Base-by-base conservation (phyloP, 768 basidiomycete genomes). In the Leccinum rimulosum region DNA sequence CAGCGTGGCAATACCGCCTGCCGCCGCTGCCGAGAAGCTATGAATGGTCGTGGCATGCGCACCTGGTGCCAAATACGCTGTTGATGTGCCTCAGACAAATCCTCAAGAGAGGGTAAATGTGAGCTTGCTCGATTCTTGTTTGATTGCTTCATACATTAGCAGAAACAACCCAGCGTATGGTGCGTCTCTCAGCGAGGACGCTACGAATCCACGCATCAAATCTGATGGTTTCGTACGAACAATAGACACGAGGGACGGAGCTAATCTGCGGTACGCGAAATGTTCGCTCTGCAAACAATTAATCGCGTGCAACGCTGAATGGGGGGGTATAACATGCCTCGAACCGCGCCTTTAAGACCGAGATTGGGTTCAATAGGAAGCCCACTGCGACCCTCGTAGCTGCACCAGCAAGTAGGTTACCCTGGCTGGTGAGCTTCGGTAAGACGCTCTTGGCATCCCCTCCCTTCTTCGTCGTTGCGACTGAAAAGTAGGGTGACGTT, bases 141-240 rank as follows among this genome's bases (percentile, higher is more conserved):
- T 98, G 61, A 92, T 83, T 49, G 84, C 84, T 73, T 98, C 95
- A 68, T 98, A 98, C 59, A 88, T 84, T 3, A 93, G 83, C 36
- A 96, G 79, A 66, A 95, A 98, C 6, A 97, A 73, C 3, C 95
- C 95, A 1, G 95, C 93, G 66, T 95, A 94, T 1, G 95, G 95
- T 12, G 94, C 95, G 71, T 98, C 95, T 50, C 95, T 84, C n/a
- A 95, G 78, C 2, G 94, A 90, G 1, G 93, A 93, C 1, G 94
- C 91, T 25, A 89, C 66, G 68, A 94, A 88, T 0, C 95, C 95
- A 50, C 91, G 88, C 67, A 95, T 84, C 30, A 95, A 77, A 62
- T 93, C 93, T 25, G 85, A 82, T 4, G 91, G 85, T 3, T 95
- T 93, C 68, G 80, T 80, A n/a, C 84, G 86, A 3, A 78, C 71